phyloP scores from a whole-genome alignment of 2,329 filamentous ascomycete genomes.

The Fusarium mangiferae region DNA sequence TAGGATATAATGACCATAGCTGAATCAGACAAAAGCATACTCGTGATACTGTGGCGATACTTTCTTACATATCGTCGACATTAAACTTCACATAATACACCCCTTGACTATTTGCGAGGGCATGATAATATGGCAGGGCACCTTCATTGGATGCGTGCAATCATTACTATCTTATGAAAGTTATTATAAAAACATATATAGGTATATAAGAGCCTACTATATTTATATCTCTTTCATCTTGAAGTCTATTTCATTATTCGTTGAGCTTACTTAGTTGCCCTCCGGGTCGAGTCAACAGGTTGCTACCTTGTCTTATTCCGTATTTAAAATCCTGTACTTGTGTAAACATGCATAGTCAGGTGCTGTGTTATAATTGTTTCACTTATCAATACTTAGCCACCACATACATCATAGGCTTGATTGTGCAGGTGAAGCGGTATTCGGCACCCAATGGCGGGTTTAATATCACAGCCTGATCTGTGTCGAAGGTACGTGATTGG shows the following conservation, averaged over 20 bases:
- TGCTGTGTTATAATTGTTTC: neutral
- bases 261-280: no score
- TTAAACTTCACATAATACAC: neutral
- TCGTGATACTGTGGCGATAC: fast-evolving
- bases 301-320: no score
- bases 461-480: fast-evolving
- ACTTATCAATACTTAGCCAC: fast-evolving
- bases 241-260: neutral
- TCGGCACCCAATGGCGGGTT: fast-evolving
- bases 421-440: fast-evolving
- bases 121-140: no score
- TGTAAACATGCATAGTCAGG: no score
- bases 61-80: fast-evolving
- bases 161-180: no score
- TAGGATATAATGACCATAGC: neutral
- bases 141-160: neutral
- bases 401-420: neutral
- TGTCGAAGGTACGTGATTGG: fast-evolving
- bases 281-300: no score
- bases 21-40: fast-evolving
- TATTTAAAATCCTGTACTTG: no score
- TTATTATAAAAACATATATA: no score
- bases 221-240: neutral
- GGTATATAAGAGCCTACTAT: neutral
- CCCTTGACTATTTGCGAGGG: no score